Percentiles rank a stretch among this genome's conserved stretches.
phyloP scores from a whole-genome alignment of 371 early-diverging fungal genomes.

The Mortierella sp. region DNA sequence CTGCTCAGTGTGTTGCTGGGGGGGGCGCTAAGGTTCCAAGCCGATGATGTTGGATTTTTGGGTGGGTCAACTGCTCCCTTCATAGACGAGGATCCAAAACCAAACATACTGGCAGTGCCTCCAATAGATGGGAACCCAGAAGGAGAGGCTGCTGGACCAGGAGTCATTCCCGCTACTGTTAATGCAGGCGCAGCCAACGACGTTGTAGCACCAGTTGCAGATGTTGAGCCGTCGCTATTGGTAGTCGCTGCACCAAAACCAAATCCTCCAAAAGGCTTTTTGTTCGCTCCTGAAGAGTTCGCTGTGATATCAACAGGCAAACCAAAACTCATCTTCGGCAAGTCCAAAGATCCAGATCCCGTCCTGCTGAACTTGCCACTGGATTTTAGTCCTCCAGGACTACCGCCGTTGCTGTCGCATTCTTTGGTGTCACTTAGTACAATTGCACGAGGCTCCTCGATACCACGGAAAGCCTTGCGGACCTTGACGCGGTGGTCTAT shows the following conservation, averaged over 20 bases:
- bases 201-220: background rate
- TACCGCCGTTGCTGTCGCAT: background rate
- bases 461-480: constrained; percentile 7
- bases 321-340: constrained; percentile 26
- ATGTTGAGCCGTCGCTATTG: constrained; percentile 9
- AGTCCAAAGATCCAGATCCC: constrained; percentile 4
- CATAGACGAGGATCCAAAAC: constrained; percentile 32
- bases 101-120: constrained; percentile 7
- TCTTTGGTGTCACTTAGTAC: background rate
- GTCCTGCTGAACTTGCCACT: background rate
- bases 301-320: constrained; percentile 5
- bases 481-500: constrained; percentile 24
- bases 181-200: constrained; percentile 1
- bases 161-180: background rate
- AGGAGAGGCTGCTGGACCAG: constrained; percentile 4
- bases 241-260: constrained; percentile 1
- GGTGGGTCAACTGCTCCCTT: constrained; percentile 40
- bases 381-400: background rate
- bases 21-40: constrained; percentile 16
- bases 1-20: background rate
- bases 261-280: constrained; percentile 11
- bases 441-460: constrained; percentile 21
- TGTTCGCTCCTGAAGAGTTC: background rate
- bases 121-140: constrained; percentile 14
- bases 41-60: constrained; percentile 22